These are phyloP conservation scores for Malassezia caprae DNA, from an alignment of 1,284 basidiomycete species.

Conservation along the genomic window DNA sequence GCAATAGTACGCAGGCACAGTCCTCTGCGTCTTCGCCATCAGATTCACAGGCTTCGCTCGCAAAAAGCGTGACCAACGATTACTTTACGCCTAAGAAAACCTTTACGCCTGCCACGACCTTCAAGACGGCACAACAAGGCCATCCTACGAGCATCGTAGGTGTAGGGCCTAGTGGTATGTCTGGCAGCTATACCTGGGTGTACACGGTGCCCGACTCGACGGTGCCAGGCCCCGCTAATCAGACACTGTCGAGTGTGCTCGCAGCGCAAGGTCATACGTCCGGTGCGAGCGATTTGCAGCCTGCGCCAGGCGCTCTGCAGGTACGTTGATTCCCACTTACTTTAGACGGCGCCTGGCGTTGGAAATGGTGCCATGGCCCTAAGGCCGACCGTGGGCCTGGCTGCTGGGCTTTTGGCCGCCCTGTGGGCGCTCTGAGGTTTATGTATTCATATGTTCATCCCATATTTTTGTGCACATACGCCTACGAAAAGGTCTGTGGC, in stretches of 20 bases:
- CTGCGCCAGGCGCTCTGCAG: slow-evolving; percentile 5
- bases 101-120: slow-evolving; percentile 13
- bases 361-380: neutral
- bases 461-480: neutral
- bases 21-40: neutral
- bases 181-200: slow-evolving; percentile 7
- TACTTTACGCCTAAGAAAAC: slow-evolving; percentile 16
- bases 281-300: slow-evolving; percentile 8
- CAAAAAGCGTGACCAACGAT: neutral
- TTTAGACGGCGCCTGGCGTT: neutral
- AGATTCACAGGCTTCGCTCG: neutral
- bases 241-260: slow-evolving; percentile 3
- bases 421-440: neutral
- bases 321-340: neutral
- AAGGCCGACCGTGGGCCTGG: neutral
- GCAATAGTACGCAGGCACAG: neutral
- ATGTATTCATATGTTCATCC: neutral
- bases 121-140: neutral
- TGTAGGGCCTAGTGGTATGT: slow-evolving; percentile 1
- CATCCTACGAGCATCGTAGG: neutral
- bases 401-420: neutral
- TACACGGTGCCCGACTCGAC: slow-evolving; percentile 13
- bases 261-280: neutral
- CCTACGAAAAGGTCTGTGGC: slow-evolving; percentile 17
- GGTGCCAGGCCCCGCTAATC: slow-evolving; percentile 1